phyloP scores from a whole-genome alignment of 192 early-diverging fungal genomes.

The Funneliformis mosseae region DNA sequence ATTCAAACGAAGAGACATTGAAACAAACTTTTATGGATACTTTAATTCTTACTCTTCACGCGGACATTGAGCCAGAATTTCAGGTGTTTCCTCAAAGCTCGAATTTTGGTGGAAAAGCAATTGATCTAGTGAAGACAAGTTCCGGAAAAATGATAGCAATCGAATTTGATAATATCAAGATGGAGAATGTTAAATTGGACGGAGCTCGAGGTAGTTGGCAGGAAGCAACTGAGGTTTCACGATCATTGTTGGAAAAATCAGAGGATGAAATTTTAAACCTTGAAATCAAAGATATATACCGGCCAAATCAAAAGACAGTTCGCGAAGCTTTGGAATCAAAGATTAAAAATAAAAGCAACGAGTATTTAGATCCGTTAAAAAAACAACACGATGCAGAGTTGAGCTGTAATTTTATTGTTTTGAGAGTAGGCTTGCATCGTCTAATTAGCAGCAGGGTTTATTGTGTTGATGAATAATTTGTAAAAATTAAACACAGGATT shows the following conservation, averaged over 20 bases:
- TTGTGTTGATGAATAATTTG: conserved; percentile 12
- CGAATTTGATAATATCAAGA: not conserved
- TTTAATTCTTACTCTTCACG: not conserved
- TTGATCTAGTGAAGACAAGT: not conserved
- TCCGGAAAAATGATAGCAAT: not conserved
- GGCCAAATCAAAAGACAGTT: too few relatives aligned
- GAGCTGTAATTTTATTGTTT: not conserved
- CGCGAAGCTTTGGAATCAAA: not conserved
- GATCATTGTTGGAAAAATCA: not conserved
- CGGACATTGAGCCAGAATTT: not conserved
- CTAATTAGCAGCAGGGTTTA: conserved; percentile 24
- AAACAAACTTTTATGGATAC: not conserved
- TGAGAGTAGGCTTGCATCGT: conserved; percentile 1
- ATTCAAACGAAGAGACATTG: not conserved
- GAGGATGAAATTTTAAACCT: not conserved
- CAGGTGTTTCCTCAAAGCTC: not conserved
- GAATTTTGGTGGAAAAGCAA: not conserved
- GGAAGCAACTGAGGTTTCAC: not conserved
- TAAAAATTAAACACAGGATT: conserved; percentile 23
- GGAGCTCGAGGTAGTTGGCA: not conserved
- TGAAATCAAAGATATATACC: too few relatives aligned
- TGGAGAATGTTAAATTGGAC: not conserved
- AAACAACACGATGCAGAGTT: conserved; percentile 4
- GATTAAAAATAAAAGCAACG: conserved; percentile 13
- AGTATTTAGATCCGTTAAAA: not conserved